phyloP scores from a whole-genome alignment of 805 yeast genomes.

The Starmerella scarabaei region DNA sequence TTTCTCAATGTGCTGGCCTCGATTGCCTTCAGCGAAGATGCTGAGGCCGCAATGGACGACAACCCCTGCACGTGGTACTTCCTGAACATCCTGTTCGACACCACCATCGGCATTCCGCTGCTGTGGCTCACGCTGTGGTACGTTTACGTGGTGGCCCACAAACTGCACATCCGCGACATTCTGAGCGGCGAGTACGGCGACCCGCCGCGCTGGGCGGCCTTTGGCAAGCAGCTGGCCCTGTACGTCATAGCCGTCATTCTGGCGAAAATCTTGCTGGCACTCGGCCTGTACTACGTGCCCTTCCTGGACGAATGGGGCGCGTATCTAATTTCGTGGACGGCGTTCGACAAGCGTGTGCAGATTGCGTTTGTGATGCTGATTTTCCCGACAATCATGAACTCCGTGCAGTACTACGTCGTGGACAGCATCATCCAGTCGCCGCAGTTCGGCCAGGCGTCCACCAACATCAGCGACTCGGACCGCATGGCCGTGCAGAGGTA shows the following conservation, averaged over 20 bases:
- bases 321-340: slow-evolving; percentile 67
- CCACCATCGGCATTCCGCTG: slow-evolving; percentile 86
- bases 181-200: slow-evolving; percentile 51
- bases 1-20: slow-evolving; percentile 62
- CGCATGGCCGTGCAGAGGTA: slow-evolving; percentile 7
- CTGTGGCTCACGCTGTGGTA: slow-evolving; percentile 41
- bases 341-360: slow-evolving; percentile 62
- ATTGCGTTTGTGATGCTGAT: slow-evolving; percentile 73
- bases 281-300: slow-evolving; percentile 50
- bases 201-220: slow-evolving; percentile 51
- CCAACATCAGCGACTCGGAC: slow-evolving; percentile 1
- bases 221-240: slow-evolving; percentile 54
- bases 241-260: slow-evolving; percentile 49
- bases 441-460: slow-evolving; percentile 24
- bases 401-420: slow-evolving; percentile 41
- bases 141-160: slow-evolving; percentile 32
- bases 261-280: slow-evolving; percentile 50
- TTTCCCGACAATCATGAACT: slow-evolving; percentile 33
- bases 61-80: slow-evolving; percentile 95
- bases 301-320: slow-evolving; percentile 58
- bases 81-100: slow-evolving; percentile 73
- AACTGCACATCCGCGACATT: slow-evolving; percentile 31
- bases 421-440: slow-evolving; percentile 48
- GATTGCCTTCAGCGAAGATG: slow-evolving; percentile 33
- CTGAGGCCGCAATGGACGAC: slow-evolving; percentile 31